A percentile compares a stretch with the other conserved stretches of the same genome.
Conservation (phyloP, 495 filamentous ascomycete genomes). For the Trichocladium uniseriatum region DNA sequence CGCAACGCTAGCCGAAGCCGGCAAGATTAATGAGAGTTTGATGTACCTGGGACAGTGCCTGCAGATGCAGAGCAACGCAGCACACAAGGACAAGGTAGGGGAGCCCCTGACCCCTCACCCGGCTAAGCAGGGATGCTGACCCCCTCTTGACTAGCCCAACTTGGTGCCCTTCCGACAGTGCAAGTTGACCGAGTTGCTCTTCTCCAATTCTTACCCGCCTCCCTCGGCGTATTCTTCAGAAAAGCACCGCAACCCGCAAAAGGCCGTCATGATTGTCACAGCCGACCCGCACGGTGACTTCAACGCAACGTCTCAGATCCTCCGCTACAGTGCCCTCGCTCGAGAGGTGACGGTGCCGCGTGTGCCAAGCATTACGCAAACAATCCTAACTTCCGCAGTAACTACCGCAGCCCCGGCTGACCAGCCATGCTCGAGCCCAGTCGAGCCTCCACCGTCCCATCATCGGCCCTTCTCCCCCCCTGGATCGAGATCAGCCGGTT, state of each 20-base stretch:
- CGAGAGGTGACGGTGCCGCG: conserved; percentile 89
- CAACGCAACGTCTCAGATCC: conserved; percentile 91
- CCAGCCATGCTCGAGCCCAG: conserved; percentile 25
- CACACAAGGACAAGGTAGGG: conserved; percentile 62
- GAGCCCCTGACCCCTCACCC: neutral
- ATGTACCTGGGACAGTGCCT: conserved; percentile 98
- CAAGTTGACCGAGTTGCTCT: conserved; percentile 92
- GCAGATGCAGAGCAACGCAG: conserved; percentile 83
- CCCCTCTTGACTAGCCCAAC: conserved; percentile 45
- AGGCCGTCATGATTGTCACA: conserved; percentile 91
- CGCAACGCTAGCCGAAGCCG: conserved; percentile 84
- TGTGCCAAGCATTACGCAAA: conserved; percentile 60
- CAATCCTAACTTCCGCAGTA: conserved; percentile 22
- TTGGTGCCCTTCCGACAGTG: conserved; percentile 90
- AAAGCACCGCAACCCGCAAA: conserved; percentile 54
- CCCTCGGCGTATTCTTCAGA: conserved; percentile 39
- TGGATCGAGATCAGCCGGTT: conserved; percentile 28
- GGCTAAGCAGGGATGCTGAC: conserved; percentile 1
- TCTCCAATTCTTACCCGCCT: conserved; percentile 87
- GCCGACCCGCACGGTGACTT: conserved; percentile 91
- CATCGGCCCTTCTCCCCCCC: conserved; percentile 33
- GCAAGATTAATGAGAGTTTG: conserved; percentile 93
- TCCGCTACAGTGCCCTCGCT: conserved; percentile 89
- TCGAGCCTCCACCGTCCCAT: conserved; percentile 25
- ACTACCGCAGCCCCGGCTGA: conserved; percentile 10